Evolutionary conservation across 345 rosid species (phyloP), one percentile per base, ranked within the genome.

Genomic region (Acer negundo): DNA sequence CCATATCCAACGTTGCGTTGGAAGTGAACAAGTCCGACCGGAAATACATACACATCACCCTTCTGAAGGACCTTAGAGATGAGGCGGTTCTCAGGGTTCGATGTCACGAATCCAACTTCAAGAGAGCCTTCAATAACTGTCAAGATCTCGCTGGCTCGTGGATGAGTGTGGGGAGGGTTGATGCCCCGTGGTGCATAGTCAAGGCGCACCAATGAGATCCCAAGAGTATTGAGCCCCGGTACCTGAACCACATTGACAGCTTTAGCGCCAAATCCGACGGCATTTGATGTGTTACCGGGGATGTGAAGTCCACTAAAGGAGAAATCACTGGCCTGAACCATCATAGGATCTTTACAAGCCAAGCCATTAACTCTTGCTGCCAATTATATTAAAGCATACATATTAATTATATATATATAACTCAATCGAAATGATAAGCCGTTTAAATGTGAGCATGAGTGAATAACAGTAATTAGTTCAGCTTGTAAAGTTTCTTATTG

Each of bases 241-340:
- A 74, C 1, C 69, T 44, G 77, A 42, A 23, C 46, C 28, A 26
- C 69, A 23, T 23, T 62, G 40, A 73, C 76, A 22, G 79, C 58
- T 46, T 73, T 67, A 58, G 28, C 69, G 9, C 40, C n/a, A 1
- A 49, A 79, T 20, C 78, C 82, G 17, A 69, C 62, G 3, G 35
- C 13, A 42, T 73, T 67, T 58, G 67, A 42, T 8, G 74, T 67
- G 11, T 53, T 71, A 35, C 70, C 80, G 3, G 75, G 16, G 68
- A 77, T 11, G 75, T 77, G 75, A 49, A 77, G 71, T 49, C 76
- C 76, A 22, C 71, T 63, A n/a, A 78, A 71, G 51, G 40, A 62
- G 80, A 70, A 70, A 65, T 71, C 70, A 40, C 49, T 78, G 4
- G 65, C 80, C 16, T 70, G 53, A 61, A 64, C 80, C 31, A 15